Evolutionary conservation across 129 eudicot species (phyloP), one percentile per base, ranked within the genome.

Genomic region (Pulicaria dysenterica): DNA sequence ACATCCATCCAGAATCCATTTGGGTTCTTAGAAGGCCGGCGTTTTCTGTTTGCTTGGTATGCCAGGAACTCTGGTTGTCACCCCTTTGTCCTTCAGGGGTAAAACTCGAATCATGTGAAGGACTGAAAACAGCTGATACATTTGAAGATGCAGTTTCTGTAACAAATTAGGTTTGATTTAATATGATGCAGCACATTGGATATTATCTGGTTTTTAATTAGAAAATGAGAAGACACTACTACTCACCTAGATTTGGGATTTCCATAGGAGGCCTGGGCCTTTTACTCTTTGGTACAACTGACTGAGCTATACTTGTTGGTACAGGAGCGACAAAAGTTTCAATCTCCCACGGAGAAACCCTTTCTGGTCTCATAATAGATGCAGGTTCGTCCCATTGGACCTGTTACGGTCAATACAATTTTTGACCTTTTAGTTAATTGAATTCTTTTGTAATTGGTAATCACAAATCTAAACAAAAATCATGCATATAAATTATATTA

Each of bases 321-420:
- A 73, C 39, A 41, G 93, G 84, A 66, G 87, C 79, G n/a, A 70
- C 89, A 66, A 79, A 84, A 9, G 93, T 77, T 73, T 87, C 93
- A 5, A 87, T 87, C 66, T 87, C 94, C 94, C 94, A 85, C 16
- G 97, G 93, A 43, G 97, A 91, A 79, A 91, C 96, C 65, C 96
- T 85, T 24, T 89, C 97, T 14, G 97, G 96, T 71, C 97, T 86
- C 24, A 71, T 44, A 50, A 89, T 79, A 8, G 93, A 78, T 37
- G 97, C 86, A 8, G 93, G 87, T 74, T 91, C 97, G 69, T 91
- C 96, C 97, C 97, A 91, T 44, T 86, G 97, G 73, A 91, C 97
- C 97, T 91, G 82, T 39, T 42, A 64, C 42, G 57, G 13, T 19
- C 8, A 64, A 42, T n/a, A 82, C 46, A 58, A 60, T 12, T 48